Evolutionary conservation across 2,329 filamentous ascomycete species (phyloP).

Genomic region (Fusarium coicis): DNA sequence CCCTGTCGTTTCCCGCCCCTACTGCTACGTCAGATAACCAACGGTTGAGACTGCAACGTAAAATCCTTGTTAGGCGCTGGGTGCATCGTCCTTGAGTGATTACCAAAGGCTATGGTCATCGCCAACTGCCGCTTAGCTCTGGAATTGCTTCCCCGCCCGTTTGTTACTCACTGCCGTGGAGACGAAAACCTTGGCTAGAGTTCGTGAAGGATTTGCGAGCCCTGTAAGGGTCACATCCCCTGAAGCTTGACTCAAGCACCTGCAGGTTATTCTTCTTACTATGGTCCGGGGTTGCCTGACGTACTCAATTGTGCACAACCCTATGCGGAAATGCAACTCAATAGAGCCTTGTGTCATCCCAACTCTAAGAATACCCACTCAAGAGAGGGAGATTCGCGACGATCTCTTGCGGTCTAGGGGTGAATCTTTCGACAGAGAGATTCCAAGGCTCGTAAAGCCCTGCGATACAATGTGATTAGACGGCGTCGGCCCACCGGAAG

Average conservation of each 20-base stretch:
- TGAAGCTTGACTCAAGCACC: background rate
- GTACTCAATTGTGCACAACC: background rate
- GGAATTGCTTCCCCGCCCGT: background rate
- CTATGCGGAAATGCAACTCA: background rate
- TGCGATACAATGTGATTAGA: background rate
- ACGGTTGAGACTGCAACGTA: constrained; percentile 6
- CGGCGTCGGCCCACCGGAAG: background rate
- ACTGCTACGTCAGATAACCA: background rate
- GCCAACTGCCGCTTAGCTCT: constrained; percentile 4
- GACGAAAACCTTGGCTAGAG: background rate
- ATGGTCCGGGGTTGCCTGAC: background rate
- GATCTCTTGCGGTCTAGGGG: constrained; percentile 17
- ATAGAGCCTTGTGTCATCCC: background rate
- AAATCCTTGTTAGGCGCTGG: background rate
- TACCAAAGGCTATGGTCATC: background rate
- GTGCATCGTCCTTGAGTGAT: background rate
- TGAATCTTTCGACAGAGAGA: background rate
- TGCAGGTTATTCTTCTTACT: background rate
- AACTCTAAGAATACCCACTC: background rate
- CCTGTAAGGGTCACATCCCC: background rate
- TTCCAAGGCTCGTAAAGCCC: background rate
- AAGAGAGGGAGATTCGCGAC: constrained; percentile 5
- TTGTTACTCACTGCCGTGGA: background rate
- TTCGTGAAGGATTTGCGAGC: background rate
- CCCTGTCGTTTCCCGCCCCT: background rate